Percentiles rank a stretch among this genome's conserved stretches.
These are phyloP conservation scores for Kuraishia molischiana DNA, from an alignment of 805 yeast species.

Conservation along the genomic window DNA sequence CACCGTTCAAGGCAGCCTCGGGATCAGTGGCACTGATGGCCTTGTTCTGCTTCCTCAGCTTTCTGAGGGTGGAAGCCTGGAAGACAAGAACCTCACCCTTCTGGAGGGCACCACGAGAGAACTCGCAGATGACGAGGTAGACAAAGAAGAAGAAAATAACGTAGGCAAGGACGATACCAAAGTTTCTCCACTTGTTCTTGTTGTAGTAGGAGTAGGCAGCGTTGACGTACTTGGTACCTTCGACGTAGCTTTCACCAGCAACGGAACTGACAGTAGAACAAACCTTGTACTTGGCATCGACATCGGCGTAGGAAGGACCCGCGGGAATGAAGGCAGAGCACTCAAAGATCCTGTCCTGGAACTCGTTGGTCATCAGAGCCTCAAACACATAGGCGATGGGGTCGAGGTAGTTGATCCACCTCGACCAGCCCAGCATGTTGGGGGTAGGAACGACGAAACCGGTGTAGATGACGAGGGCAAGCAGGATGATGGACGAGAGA, in stretches of 20 bases:
- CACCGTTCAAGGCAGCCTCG: slow-evolving; percentile 16
- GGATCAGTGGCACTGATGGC: slow-evolving; percentile 14
- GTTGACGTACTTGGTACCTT: slow-evolving; percentile 49
- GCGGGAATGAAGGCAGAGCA: slow-evolving; percentile 41
- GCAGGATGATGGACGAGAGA: slow-evolving; percentile 41
- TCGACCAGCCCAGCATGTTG: slow-evolving; percentile 52
- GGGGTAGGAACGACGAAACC: slow-evolving; percentile 53
- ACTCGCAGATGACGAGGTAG: slow-evolving; percentile 47
- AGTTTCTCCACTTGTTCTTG: slow-evolving; percentile 70
- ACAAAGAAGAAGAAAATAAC: slow-evolving; percentile 40
- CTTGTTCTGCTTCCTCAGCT: slow-evolving; percentile 30
- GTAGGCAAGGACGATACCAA: slow-evolving; percentile 57
- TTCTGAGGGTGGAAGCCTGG: slow-evolving; percentile 37
- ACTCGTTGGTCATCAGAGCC: slow-evolving; percentile 49
- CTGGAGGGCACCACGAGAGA: slow-evolving; percentile 51
- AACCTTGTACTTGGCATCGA: slow-evolving; percentile 11
- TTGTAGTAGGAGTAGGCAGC: slow-evolving; percentile 39
- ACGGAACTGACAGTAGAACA: slow-evolving; percentile 42
- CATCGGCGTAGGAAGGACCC: slow-evolving; percentile 23
- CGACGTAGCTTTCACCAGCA: slow-evolving; percentile 41
- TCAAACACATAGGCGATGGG: slow-evolving; percentile 53
- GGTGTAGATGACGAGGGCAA: slow-evolving; percentile 38
- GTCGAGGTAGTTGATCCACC: slow-evolving; percentile 54
- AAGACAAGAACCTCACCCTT: slow-evolving; percentile 65
- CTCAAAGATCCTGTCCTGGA: slow-evolving; percentile 30